Evolutionary conservation across 345 rosid species (phyloP).

Genomic region (Citrus australasica): DNA sequence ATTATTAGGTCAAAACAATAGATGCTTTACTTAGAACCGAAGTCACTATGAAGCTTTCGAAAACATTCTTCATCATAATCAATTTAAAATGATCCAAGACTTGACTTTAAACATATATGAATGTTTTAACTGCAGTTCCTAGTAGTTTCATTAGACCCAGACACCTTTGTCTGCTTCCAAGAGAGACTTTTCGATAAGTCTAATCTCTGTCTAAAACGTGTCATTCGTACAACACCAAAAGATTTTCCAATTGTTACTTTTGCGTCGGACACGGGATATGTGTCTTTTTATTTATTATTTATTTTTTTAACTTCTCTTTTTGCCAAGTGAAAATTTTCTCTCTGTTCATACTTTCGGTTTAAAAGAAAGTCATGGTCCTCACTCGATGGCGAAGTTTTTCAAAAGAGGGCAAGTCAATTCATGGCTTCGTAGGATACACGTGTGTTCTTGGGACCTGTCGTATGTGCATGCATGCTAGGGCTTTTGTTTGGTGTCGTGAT

Average conservation of each 20-base stretch:
- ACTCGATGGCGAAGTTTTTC: background rate
- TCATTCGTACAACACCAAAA: background rate
- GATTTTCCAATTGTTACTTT: background rate
- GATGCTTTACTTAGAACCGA: too few relatives aligned
- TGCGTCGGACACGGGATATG: background rate
- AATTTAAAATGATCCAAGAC: background rate
- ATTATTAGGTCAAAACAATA: too few relatives aligned
- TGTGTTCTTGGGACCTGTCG: background rate
- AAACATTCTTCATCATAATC: background rate
- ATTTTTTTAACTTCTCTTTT: background rate
- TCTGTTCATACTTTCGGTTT: slow-evolving; percentile 12
- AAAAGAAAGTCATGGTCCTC: background rate
- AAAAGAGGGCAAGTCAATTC: background rate
- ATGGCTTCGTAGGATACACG: slow-evolving; percentile 18
- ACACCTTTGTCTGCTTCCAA: background rate
- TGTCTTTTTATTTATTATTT: background rate
- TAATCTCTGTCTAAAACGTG: slow-evolving; percentile 8
- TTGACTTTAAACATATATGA: background rate
- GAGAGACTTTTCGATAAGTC: background rate
- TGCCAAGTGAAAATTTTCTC: background rate
- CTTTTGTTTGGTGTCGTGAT: background rate
- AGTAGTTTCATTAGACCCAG: slow-evolving; percentile 18
- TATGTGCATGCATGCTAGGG: background rate
- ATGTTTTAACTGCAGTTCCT: slow-evolving; percentile 2
- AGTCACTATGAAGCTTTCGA: too few relatives aligned